Evolutionary conservation across 495 filamentous ascomycete species (phyloP).

Genomic region (Aspergillus egyptiacus): DNA sequence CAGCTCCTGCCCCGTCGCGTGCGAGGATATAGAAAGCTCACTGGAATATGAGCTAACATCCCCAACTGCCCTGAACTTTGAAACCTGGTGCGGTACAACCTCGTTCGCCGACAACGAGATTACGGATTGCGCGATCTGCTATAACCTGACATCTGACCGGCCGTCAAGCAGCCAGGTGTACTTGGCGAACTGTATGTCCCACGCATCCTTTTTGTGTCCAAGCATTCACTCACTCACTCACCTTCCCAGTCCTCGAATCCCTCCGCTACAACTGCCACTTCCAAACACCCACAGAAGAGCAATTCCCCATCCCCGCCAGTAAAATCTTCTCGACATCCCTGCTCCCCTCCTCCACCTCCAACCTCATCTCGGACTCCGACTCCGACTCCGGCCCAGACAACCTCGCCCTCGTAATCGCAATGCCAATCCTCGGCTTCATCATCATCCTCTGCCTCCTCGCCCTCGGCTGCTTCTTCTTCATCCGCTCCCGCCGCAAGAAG

Average conservation of each 20-base stretch:
- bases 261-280: conserved; percentile 47
- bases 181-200: conserved; percentile 45
- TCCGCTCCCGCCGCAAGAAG: conserved; percentile 13
- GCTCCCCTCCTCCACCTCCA: conserved; percentile 33
- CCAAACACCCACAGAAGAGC: conserved; percentile 23
- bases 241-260: conserved; percentile 41
- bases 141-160: conserved; percentile 26
- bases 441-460: conserved; percentile 8
- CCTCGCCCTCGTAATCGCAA: conserved; percentile 40
- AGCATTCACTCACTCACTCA: not conserved
- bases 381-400: conserved; percentile 25
- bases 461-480: conserved; percentile 14
- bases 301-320: conserved; percentile 40
- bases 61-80: conserved; percentile 26
- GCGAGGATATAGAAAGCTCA: conserved; percentile 29
- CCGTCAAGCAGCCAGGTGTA: conserved; percentile 30
- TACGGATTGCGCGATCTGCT: conserved; percentile 41
- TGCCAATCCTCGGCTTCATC: conserved; percentile 35
- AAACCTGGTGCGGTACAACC: conserved; percentile 29
- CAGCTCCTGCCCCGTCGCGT: conserved; percentile 39
- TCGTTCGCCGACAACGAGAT: conserved; percentile 40
- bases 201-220: not conserved
- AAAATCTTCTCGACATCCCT: conserved; percentile 39
- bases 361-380: conserved; percentile 22
- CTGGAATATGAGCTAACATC: conserved; percentile 29